A percentile compares a stretch with the other conserved stretches of the same genome.
phyloP scores from a whole-genome alignment of 2,329 filamentous ascomycete species.

The Mollisiaceae sp. region DNA sequence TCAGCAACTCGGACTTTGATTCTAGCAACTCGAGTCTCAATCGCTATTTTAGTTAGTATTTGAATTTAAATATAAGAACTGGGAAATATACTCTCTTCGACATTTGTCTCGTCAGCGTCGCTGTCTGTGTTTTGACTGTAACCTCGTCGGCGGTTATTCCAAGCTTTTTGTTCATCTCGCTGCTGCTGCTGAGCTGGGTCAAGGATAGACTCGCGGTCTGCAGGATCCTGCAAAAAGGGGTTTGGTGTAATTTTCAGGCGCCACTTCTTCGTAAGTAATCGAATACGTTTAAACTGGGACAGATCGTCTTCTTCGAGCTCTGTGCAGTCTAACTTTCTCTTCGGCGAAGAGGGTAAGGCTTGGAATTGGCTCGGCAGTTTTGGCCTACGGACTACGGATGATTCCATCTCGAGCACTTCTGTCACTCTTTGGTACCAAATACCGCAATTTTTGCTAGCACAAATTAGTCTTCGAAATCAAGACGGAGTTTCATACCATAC shows the following conservation, averaged over 20 bases:
- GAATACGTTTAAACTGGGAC: background rate
- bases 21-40: too few relatives aligned
- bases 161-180: background rate
- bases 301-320: background rate
- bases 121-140: too few relatives aligned
- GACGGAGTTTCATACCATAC: background rate
- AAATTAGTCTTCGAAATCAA: background rate
- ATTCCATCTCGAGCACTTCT: background rate
- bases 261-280: background rate
- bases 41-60: too few relatives aligned
- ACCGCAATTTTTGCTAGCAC: background rate
- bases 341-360: background rate
- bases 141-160: background rate
- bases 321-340: slow-evolving; percentile 1
- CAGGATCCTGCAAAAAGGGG: background rate
- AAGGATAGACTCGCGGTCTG: background rate
- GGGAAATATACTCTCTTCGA: too few relatives aligned
- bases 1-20: too few relatives aligned
- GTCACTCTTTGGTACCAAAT: background rate
- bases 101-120: too few relatives aligned
- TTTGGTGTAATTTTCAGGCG: background rate
- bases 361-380: background rate
- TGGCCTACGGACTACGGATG: background rate
- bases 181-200: background rate
- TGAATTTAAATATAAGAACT: too few relatives aligned